Evolutionary conservation across 225 moss, liverwort and hornwort genomes (phyloP).

Genomic region (Antitrichia curtipendula): DNA sequence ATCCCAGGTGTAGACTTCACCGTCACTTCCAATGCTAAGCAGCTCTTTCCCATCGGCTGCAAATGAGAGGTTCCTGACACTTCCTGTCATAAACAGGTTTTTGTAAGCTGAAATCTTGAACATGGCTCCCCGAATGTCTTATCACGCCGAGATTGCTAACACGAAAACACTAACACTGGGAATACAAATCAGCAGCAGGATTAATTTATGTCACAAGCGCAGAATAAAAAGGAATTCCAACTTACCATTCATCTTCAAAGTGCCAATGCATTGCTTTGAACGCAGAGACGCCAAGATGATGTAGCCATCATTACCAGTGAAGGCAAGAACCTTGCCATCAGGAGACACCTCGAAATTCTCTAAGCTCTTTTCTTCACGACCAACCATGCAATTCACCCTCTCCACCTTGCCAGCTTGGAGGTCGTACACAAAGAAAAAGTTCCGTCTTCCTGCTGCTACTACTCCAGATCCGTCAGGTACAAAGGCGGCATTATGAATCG

Average conservation of each 20-base stretch:
- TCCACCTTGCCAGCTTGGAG: conserved; percentile 76
- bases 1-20: conserved; percentile 92
- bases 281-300: conserved; percentile 71
- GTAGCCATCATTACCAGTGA: conserved; percentile 79
- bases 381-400: conserved; percentile 63
- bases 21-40: conserved; percentile 75
- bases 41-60: conserved; percentile 62
- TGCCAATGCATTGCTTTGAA: conserved; percentile 72
- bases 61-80: conserved; percentile 56
- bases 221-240: not conserved
- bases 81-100: not conserved
- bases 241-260: conserved; percentile 90
- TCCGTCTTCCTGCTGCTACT: conserved; percentile 67
- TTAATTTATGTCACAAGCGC: not conserved
- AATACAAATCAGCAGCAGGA: not conserved
- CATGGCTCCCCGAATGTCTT: not conserved
- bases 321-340: conserved; percentile 71
- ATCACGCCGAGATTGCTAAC: not conserved
- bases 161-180: not conserved
- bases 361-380: conserved; percentile 74
- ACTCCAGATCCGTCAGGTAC: conserved; percentile 80
- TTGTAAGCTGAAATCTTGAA: not conserved
- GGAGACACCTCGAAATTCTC: conserved; percentile 78
- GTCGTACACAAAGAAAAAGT: conserved; percentile 67
- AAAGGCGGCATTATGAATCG: conserved; percentile 79